phyloP scores from a whole-genome alignment of 176 grass and related monocot genomes.

The Ampelocalamus luodianensis region DNA sequence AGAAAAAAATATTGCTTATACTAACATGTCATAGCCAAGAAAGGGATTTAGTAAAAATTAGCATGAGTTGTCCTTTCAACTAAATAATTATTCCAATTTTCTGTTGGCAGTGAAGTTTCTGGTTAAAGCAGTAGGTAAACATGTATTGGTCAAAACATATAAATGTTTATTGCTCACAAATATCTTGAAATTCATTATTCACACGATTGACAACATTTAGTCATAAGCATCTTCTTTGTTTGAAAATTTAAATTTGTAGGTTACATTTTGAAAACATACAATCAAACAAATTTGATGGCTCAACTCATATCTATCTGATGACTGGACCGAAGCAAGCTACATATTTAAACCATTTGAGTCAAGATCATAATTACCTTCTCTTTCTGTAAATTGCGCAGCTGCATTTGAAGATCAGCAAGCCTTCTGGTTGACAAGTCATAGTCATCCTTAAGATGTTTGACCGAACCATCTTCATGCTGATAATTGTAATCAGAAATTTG shows the following conservation, averaged over 20 bases:
- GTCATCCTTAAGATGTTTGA: constrained; percentile 53
- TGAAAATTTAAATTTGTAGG: background rate
- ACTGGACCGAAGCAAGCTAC: background rate
- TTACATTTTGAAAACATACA: background rate
- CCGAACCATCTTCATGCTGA: constrained; percentile 42
- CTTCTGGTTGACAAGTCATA: constrained; percentile 89
- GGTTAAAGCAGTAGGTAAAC: constrained; percentile 15
- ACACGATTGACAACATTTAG: background rate
- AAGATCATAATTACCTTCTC: constrained; percentile 70
- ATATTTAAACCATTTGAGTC: constrained; percentile 2
- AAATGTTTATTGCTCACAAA: constrained; percentile 8
- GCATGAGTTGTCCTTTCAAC: background rate
- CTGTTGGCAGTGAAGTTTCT: background rate
- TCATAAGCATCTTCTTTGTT: background rate
- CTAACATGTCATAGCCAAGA: background rate
- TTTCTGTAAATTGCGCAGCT: constrained; percentile 74
- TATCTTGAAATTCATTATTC: background rate
- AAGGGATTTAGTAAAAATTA: constrained; percentile 31
- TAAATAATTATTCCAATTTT: background rate
- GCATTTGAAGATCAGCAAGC: constrained; percentile 78
- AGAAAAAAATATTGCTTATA: constrained; percentile 8
- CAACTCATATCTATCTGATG: constrained; percentile 28
- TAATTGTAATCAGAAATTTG: constrained; percentile 64
- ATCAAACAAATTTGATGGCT: background rate
- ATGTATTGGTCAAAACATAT: background rate